Evolutionary conservation across 257 asterid genomes (phyloP).

Genomic region (Paraleonurus japonicus): DNA sequence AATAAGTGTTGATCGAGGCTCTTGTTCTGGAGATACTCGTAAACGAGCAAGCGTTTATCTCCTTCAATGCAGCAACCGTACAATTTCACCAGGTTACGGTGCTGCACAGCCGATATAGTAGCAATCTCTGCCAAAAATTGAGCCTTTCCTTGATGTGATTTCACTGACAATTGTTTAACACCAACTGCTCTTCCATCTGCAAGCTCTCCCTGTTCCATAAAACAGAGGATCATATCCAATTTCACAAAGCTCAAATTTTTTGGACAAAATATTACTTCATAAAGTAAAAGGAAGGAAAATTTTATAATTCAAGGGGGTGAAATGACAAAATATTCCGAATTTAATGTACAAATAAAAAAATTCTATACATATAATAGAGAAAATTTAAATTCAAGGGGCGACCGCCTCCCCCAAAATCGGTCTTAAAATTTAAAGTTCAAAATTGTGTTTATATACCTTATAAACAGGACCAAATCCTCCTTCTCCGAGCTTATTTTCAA

Average conservation of each 20-base stretch:
- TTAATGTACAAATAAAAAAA: too few species aligned
- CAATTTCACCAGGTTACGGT: constrained; percentile 82
- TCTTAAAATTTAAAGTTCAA: too few species aligned
- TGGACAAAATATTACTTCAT: too few species aligned
- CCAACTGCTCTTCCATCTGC: constrained; percentile 71
- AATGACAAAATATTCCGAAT: too few species aligned
- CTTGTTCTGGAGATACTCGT: constrained; percentile 80
- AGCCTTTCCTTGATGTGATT: constrained; percentile 87
- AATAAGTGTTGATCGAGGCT: constrained; percentile 50
- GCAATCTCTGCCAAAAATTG: constrained; percentile 92
- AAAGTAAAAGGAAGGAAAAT: too few species aligned
- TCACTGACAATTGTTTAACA: constrained; percentile 75
- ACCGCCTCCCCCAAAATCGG: too few species aligned
- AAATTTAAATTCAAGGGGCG: too few species aligned
- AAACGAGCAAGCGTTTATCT: constrained; percentile 70
- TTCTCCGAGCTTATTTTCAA: constrained; percentile 79
- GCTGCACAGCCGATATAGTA: constrained; percentile 89
- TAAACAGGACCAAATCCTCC: constrained; percentile 94
- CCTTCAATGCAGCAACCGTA: constrained; percentile 95
- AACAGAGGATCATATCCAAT: neutral
- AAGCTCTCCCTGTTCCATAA: constrained; percentile 63
- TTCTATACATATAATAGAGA: too few species aligned
- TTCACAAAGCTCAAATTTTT: too few species aligned
- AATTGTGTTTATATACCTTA: constrained; percentile 47
- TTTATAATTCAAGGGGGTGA: too few species aligned